Conservation (phyloP, 2,329 filamentous ascomycete genomes). For the Geosmithia putterillii region DNA sequence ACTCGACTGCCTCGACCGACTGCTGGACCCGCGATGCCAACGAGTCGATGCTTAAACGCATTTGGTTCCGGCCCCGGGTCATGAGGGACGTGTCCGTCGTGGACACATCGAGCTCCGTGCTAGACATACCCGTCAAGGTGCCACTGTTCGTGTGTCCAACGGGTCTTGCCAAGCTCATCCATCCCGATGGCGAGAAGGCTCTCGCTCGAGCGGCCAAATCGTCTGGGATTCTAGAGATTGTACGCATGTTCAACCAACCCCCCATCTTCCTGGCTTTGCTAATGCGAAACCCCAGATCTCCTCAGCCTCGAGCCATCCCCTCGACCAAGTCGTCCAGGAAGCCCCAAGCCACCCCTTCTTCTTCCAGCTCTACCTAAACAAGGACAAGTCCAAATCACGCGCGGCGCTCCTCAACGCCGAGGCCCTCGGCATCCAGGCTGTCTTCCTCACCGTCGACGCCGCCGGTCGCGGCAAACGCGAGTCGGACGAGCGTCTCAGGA, state of each 20-base stretch:
- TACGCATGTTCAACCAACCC: background rate
- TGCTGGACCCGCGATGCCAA: conserved; percentile 11
- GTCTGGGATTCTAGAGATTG: conserved; percentile 1
- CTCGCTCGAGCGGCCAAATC: background rate
- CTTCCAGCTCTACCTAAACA: conserved; percentile 3
- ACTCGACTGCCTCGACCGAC: conserved; percentile 12
- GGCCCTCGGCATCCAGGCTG: background rate
- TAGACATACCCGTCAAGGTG: conserved; percentile 9
- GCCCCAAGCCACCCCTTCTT: conserved; percentile 1
- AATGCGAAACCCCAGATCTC: background rate
- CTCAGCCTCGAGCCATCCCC: conserved; percentile 1
- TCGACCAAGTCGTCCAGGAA: background rate
- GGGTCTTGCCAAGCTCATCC: conserved; percentile 4
- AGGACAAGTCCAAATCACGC: background rate
- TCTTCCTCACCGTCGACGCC: conserved; percentile 3
- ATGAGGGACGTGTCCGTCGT: conserved; percentile 10
- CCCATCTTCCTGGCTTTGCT: background rate
- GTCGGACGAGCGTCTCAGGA: conserved; percentile 6
- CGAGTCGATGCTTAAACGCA: conserved; percentile 4
- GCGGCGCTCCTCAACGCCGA: background rate
- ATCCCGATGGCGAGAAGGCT: conserved; percentile 1
- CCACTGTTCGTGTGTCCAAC: conserved; percentile 11
- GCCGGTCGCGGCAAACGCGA: conserved; percentile 6
- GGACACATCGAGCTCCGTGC: conserved; percentile 5
- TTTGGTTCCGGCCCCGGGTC: conserved; percentile 12